Evolutionary conservation across 2,329 filamentous ascomycete genomes (phyloP).

Genomic region (Alternaria infectoria): DNA sequence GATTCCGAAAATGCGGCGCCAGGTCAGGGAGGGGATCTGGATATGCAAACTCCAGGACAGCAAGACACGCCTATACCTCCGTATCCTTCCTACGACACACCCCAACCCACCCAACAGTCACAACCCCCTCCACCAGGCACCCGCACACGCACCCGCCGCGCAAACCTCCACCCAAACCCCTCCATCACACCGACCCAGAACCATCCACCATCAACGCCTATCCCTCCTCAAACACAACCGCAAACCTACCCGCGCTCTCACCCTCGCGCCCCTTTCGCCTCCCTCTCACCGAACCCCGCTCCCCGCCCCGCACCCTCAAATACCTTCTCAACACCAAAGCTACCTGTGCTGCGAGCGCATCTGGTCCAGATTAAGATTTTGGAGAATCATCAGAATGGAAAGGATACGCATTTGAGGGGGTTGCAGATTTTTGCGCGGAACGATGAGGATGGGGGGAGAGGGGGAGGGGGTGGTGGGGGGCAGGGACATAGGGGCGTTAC

Average conservation of each 20-base stretch:
- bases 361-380: slow-evolving; percentile 88
- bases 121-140: neutral
- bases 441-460: slow-evolving; percentile 20
- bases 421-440: slow-evolving; percentile 79
- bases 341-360: slow-evolving; percentile 82
- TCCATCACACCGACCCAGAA: neutral
- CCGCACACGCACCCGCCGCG: neutral
- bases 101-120: neutral
- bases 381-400: slow-evolving; percentile 98
- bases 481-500: slow-evolving; percentile 6
- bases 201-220: slow-evolving; percentile 1
- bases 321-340: slow-evolving; percentile 60
- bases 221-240: neutral
- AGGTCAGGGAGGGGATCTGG: neutral
- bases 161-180: neutral
- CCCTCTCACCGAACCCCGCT: slow-evolving; percentile 19
- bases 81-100: neutral
- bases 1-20: slow-evolving; percentile 28
- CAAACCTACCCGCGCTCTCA: slow-evolving; percentile 17
- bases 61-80: neutral
- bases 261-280: slow-evolving; percentile 26
- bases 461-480: slow-evolving; percentile 13
- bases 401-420: slow-evolving; percentile 95
- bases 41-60: slow-evolving; percentile 9
- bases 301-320: neutral